A percentile compares a stretch with the other conserved stretches of the same genome.
Conservation (phyloP, 2,329 filamentous ascomycete genomes). For the Penicillium sp. region DNA sequence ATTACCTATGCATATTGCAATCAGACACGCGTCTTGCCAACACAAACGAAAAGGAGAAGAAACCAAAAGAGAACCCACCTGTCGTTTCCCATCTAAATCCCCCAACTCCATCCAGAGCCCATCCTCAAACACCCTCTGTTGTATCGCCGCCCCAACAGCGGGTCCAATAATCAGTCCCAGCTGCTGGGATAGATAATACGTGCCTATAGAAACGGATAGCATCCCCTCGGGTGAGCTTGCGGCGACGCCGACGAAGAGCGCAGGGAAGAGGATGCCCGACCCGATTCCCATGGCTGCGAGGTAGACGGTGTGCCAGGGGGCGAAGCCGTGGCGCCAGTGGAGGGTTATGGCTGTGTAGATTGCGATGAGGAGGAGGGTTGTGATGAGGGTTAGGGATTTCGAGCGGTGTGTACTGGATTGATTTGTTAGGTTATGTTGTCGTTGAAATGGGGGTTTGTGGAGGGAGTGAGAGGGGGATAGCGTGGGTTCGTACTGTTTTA, state of each 20-base stretch:
- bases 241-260: constrained; percentile 28
- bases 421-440: background rate
- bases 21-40: too few relatives aligned
- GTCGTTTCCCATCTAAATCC: background rate
- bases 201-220: constrained; percentile 20
- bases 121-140: constrained; percentile 20
- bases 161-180: constrained; percentile 28
- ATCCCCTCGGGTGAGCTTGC: constrained; percentile 14
- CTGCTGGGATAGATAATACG: constrained; percentile 30
- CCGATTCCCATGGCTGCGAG: constrained; percentile 18
- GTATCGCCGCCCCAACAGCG: constrained; percentile 17
- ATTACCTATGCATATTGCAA: constrained; percentile 18
- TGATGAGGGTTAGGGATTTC: constrained; percentile 9
- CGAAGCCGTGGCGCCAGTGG: constrained; percentile 24
- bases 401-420: constrained; percentile 1
- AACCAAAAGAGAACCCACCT: background rate
- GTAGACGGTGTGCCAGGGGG: constrained; percentile 20
- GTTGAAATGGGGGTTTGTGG: too few relatives aligned
- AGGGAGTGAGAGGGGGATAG: background rate
- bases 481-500: constrained; percentile 19
- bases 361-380: background rate
- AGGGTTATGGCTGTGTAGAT: constrained; percentile 22
- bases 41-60: background rate
- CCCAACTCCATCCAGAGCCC: constrained; percentile 9
- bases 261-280: constrained; percentile 24